Conservation (phyloP, 2,329 filamentous ascomycete genomes). For the Neodidymelliopsis sp. region DNA sequence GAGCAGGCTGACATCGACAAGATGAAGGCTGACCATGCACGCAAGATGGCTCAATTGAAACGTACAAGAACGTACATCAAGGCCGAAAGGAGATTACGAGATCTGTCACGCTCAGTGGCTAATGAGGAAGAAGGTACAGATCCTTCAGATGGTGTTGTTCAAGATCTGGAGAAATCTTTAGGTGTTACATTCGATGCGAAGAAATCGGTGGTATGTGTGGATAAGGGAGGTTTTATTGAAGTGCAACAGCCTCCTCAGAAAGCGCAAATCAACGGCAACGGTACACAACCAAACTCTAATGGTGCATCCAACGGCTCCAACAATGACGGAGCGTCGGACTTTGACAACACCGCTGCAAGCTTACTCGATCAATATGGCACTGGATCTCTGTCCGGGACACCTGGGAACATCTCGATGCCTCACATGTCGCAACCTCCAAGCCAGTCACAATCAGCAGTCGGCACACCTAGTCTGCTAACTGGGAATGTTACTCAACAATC, state of each 20-base stretch:
- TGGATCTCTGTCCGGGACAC: constrained; percentile 67
- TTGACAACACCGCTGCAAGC: constrained; percentile 60
- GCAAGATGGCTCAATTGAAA: constrained; percentile 76
- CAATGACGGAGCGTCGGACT: constrained; percentile 42
- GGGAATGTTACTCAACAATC: constrained; percentile 31
- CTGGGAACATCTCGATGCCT: constrained; percentile 66
- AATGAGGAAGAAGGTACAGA: constrained; percentile 38
- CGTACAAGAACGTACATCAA: constrained; percentile 72
- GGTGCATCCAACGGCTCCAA: constrained; percentile 44
- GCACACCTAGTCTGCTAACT: constrained; percentile 58
- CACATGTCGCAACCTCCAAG: constrained; percentile 60
- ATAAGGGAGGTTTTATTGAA: constrained; percentile 76
- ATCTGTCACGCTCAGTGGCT: constrained; percentile 60
- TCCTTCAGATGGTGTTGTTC: constrained; percentile 75
- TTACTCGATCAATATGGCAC: constrained; percentile 74
- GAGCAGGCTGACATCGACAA: constrained; percentile 83
- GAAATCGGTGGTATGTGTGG: constrained; percentile 72
- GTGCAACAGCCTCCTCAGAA: constrained; percentile 55
- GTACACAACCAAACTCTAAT: constrained; percentile 34
- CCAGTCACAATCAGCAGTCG: constrained; percentile 66
- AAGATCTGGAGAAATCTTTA: constrained; percentile 75
- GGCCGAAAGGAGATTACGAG: constrained; percentile 78
- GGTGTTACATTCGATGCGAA: constrained; percentile 71
- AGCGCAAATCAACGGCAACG: constrained; percentile 42
- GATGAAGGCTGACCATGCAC: constrained; percentile 81